A percentile compares a stretch with the other conserved stretches of the same genome.
phyloP scores from a whole-genome alignment of 2,329 filamentous ascomycete species.

The Biscogniauxia marginata region DNA sequence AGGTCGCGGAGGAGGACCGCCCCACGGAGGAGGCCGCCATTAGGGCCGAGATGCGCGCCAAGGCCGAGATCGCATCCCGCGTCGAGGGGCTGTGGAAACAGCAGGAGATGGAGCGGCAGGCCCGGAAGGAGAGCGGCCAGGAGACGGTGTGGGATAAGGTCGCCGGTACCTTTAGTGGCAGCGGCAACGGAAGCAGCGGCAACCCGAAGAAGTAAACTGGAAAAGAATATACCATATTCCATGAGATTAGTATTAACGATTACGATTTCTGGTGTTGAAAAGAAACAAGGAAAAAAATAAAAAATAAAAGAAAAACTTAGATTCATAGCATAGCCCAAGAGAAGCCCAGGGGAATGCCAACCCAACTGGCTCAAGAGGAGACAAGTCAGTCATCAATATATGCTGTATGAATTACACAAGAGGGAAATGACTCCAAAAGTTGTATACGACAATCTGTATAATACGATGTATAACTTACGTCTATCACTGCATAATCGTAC shows the following conservation, averaged over 20 bases:
- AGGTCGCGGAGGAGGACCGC: slow-evolving; percentile 57
- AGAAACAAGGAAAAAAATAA: background rate
- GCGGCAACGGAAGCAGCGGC: slow-evolving; percentile 2
- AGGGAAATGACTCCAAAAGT: no score
- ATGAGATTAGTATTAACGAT: no score
- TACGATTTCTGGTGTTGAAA: no score
- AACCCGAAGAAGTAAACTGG: slow-evolving; percentile 18
- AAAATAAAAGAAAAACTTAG: background rate
- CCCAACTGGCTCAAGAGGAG: no score
- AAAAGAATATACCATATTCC: no score
- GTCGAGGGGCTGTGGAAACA: slow-evolving; percentile 56
- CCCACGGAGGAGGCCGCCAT: slow-evolving; percentile 63
- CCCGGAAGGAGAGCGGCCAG: slow-evolving; percentile 57
- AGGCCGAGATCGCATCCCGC: slow-evolving; percentile 56
- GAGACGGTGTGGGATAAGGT: slow-evolving; percentile 44
- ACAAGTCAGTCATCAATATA: no score
- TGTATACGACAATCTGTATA: no score
- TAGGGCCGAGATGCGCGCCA: slow-evolving; percentile 60
- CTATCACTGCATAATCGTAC: no score
- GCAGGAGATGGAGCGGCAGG: slow-evolving; percentile 52
- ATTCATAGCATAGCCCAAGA: no score
- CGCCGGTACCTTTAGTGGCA: slow-evolving; percentile 28
- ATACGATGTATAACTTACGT: no score
- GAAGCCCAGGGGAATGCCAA: no score
- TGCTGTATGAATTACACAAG: no score